Evolutionary conservation across 179 eudicot species (phyloP), one percentile per base, ranked within the genome.

Genomic region (Patellifolia procumbens): DNA sequence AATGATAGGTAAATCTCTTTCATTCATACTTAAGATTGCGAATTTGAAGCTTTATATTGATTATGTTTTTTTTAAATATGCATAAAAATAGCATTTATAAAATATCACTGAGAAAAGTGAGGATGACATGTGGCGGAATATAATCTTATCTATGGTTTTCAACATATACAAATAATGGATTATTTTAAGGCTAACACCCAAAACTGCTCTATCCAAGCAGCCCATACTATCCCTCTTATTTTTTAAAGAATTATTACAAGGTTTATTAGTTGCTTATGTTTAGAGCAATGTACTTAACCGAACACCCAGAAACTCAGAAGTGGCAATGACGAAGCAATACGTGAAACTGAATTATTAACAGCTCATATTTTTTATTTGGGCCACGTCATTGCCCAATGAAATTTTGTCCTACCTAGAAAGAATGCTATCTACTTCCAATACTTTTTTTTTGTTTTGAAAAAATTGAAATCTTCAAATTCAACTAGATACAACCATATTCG

Each of bases 371-470:
- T 71, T 32, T 46, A 71, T 53, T 71, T 71, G 64, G 49, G 31
- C 74, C 64, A 53, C 32, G 63, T 71, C 74, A 55, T 53, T 71
- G 3, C 32, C 34, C 74, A 71, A 29, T 53, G 34, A 10, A 3
- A 53, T 71, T 55, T 52, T 39, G 48, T 32, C 43, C 4, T 49
- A 31, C 74, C 4, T 29, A 22, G 32, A 19, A 2, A 48, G 6
- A 6, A 15, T 49, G 24, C 12, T 10, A 12, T 32, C 4, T 24
- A 24, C 16, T n/a, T 48, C 3, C 3, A 48, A 48, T 9, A 9
- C 12, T 9, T 39, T 9, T 39, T 39, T 39, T 39, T 5, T 39
- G 43, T n/a, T n/a, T n/a, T n/a, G n/a, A n/a, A 3, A 39, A 2
- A 39, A 5, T 39, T 39, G 43, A 39, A 39, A 5, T 4, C 8